Evolutionary conservation across 2,329 filamentous ascomycete genomes (phyloP).

Genomic region (Talaromyces albobiverticillius): DNA sequence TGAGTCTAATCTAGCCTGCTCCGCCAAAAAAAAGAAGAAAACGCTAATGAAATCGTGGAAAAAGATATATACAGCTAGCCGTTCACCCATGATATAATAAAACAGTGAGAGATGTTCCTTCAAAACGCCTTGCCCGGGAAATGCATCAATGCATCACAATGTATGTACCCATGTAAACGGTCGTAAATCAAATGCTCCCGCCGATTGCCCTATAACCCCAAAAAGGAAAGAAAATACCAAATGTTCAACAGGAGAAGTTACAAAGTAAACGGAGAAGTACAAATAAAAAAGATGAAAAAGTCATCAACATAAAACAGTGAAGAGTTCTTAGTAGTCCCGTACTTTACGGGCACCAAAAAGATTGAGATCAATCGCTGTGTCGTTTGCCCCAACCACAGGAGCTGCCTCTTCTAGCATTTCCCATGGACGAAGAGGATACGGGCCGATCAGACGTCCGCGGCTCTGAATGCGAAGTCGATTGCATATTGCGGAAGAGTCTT

Average conservation of each 20-base stretch:
- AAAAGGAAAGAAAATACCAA: not conserved
- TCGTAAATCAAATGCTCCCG: not conserved
- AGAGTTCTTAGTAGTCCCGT: conserved; percentile 20
- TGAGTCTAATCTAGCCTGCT: not conserved
- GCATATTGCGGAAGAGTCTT: conserved; percentile 26
- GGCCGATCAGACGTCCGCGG: conserved; percentile 32
- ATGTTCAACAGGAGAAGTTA: not conserved
- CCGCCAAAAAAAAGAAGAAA: not conserved
- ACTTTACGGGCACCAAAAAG: conserved; percentile 41
- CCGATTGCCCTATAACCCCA: not conserved
- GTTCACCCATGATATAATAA: not conserved
- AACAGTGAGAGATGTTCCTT: not conserved
- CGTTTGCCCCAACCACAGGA: conserved; percentile 42
- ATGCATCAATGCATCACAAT: conserved; percentile 1
- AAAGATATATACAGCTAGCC: not conserved
- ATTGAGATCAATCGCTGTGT: conserved; percentile 42
- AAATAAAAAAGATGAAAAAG: not conserved
- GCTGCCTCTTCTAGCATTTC: conserved; percentile 46
- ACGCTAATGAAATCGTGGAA: not conserved
- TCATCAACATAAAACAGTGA: not conserved
- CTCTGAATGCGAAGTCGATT: conserved; percentile 37
- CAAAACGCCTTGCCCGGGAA: conserved; percentile 3
- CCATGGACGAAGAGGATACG: conserved; percentile 40
- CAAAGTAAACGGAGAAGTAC: not conserved
- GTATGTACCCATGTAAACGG: not conserved